Evolutionary conservation across 139 green algal genomes (phyloP), one percentile per base, ranked within the genome.

Genomic region (Chlorella sp.): DNA sequence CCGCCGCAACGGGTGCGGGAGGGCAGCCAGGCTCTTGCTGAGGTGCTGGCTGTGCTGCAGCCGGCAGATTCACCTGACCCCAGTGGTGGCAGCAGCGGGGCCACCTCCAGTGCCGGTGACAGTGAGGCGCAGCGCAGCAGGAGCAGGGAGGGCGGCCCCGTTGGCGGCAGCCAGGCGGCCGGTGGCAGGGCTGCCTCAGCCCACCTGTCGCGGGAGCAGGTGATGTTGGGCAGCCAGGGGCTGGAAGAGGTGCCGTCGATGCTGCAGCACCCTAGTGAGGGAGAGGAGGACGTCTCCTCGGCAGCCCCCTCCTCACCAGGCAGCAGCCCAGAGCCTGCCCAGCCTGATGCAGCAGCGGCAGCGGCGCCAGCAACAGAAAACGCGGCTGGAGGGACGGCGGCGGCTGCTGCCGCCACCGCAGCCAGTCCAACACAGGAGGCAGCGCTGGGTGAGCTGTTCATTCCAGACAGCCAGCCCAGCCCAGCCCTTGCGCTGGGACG

Each of bases 161-260:
- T 2, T 23, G 30, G 67, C 67, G 51, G 67, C n/a, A 9, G 7
- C 21, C 75, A 81, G 55, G 32, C n/a, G 36, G 51, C 74, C 17
- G 67, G 30, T 16, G n/a, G 5, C 1, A 30, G n/a, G 34, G 51
- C 41, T 7, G 73, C 74, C 30, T n/a, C 68, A 6, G 32, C 41
- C 12, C 80, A 65, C 55, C 39, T 85, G 21, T 80, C 63, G 0
- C 80, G 80, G 0, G 47, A 79, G 47, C 68, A 79, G 32, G 80
- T 85, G 30, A 60, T 44, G 36, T 62, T 47, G 21, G 38, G 73
- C 67, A 86, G 74, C 80, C 41, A 82, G 41, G 41, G 25, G 15
- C 6, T 80, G 30, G 47, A 62, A 2, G 80, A 63, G 5, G 57
- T 73, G 57, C 57, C 65, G 78, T 67, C 57, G 32, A 18, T 55